Conservation (phyloP, 345 rosid species). For the Eucalyptus sp. region DNA sequence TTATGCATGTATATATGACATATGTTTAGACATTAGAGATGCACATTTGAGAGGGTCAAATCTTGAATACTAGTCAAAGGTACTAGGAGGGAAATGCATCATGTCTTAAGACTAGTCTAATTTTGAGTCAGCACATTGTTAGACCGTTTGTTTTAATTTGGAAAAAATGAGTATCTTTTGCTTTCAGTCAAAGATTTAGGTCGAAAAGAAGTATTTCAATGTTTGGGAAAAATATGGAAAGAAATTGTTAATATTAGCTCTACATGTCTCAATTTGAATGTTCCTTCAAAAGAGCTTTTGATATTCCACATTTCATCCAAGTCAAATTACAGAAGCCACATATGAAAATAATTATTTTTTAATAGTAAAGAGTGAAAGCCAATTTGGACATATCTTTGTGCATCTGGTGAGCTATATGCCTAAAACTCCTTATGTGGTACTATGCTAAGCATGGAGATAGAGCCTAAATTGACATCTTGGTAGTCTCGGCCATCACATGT, state of each 20-base stretch:
- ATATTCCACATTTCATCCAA: neutral
- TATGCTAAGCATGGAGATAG: neutral
- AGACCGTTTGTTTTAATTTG: neutral
- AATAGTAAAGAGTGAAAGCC: neutral
- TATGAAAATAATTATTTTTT: rapidly evolving
- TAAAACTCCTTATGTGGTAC: neutral
- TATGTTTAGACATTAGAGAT: too few species aligned
- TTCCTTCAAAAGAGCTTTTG: neutral
- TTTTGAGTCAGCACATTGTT: neutral
- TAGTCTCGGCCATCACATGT: neutral
- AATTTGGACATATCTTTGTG: neutral
- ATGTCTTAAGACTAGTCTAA: too few species aligned
- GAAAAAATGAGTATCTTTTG: neutral
- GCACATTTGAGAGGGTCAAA: too few species aligned
- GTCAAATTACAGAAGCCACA: neutral
- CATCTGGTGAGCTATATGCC: neutral
- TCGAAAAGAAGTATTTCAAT: neutral
- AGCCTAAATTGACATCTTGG: neutral
- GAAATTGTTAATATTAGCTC: neutral
- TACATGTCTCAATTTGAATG: neutral
- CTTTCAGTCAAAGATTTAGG: neutral
- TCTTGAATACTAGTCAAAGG: too few species aligned
- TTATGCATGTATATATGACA: too few species aligned
- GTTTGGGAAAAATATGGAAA: neutral
- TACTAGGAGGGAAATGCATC: too few species aligned